Evolutionary conservation across 495 filamentous ascomycete genomes (phyloP), one percentile per base, ranked within the genome.

Genomic region (Neurospora pannonica): DNA sequence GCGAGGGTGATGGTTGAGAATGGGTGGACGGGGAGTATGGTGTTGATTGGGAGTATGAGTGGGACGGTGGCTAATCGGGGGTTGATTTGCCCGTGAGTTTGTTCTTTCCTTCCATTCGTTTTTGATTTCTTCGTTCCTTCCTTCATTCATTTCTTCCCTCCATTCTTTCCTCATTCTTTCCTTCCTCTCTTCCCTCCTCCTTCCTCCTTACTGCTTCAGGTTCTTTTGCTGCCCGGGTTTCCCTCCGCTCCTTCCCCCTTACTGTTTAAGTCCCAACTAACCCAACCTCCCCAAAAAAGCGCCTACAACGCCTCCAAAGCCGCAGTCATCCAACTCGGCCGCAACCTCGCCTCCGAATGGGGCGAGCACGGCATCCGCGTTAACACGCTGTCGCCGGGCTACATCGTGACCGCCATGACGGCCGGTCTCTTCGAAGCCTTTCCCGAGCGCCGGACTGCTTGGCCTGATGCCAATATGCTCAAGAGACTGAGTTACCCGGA

Each of bases 271-370:
- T 46, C 19, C 8, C 17, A 3, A 3, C 43, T 48, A 48, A 48
- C n/a, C 24, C 11, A 5, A 4, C 24, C 11, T 5, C 4, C 48
- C 21, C 21, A 0, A 11, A 13, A 39, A 71, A 91, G 94, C 39
- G 93, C 92, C 42, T 97, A 97, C 85, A 97, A 97, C 79, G 91
- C 94, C 71, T 94, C 91, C 79, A 97, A 97, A 82, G 93, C 93
- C 5, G 94, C 88, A 15, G 93, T 97, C 6, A 78, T 97, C 81
- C 94, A 97, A 79, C 90, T 97, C 5, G 90, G 85, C 9, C 91
- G 92, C 77, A 95, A 94, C 82, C 87, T 98, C n/a, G 95, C 94
- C 7, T 81, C 89, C 38, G 93, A 97, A 81, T 95, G 95, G 95
- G 95, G 95, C 36, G 79, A 83, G 69, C 88, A 95, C 81, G 92